Conservation (phyloP, 257 asterid genomes). For the Gentiana straminea region DNA sequence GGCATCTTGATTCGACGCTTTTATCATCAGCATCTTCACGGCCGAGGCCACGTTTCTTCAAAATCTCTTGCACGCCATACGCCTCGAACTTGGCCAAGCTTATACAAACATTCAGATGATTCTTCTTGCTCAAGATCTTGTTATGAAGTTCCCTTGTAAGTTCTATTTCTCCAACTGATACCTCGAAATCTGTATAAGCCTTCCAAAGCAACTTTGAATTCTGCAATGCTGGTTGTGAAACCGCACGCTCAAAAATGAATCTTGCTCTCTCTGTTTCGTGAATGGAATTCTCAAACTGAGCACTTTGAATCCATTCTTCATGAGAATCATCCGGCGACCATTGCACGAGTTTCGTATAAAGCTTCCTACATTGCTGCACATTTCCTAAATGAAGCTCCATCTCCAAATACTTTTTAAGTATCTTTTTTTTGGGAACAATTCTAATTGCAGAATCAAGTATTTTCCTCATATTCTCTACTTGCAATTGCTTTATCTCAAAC, state of each 20-base stretch:
- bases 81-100: constrained; percentile 80
- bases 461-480: constrained; percentile 19
- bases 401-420: constrained; percentile 25
- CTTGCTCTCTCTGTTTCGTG: constrained; percentile 52
- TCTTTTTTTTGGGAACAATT: constrained; percentile 15
- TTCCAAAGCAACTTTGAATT: background rate
- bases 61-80: constrained; percentile 32
- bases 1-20: too few species aligned
- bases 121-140: constrained; percentile 56
- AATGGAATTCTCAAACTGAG: constrained; percentile 45
- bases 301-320: constrained; percentile 48
- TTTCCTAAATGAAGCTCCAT: constrained; percentile 55
- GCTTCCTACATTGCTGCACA: constrained; percentile 37
- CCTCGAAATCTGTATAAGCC: constrained; percentile 79
- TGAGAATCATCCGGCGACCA: constrained; percentile 48
- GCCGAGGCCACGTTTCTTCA: background rate
- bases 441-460: constrained; percentile 18
- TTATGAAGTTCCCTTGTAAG: constrained; percentile 61
- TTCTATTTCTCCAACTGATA: constrained; percentile 47
- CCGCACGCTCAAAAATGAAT: constrained; percentile 56
- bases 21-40: too few species aligned
- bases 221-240: constrained; percentile 38
- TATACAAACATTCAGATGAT: constrained; percentile 71
- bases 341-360: constrained; percentile 43
- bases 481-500: constrained; percentile 53